Percentiles rank a stretch among this genome's conserved stretches.
Evolutionary conservation across 108 stramenopile genomes (phyloP).

Genomic region (Craspedostauros australis): DNA sequence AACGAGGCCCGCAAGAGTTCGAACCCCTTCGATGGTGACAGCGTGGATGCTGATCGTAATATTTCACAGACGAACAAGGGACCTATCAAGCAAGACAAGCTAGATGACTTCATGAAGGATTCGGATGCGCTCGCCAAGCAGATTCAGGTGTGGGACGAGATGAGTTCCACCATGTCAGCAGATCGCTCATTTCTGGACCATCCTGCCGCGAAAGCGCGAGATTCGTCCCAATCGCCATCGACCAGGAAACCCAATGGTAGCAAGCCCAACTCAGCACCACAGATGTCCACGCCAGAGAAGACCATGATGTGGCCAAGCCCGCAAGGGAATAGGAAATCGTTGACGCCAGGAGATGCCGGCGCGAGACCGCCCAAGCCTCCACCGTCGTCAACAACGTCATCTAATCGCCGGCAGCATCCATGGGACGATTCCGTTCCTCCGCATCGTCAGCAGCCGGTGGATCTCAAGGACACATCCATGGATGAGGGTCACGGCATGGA

Average conservation of each 20-base stretch:
- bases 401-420: constrained; percentile 15
- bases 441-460: background rate
- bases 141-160: constrained; percentile 37
- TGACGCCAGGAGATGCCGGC: background rate
- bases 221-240: background rate
- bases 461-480: constrained; percentile 20
- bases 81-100: background rate
- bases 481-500: constrained; percentile 21
- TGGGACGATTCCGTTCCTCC: constrained; percentile 13
- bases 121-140: constrained; percentile 29
- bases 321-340: constrained; percentile 5
- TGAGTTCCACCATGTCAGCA: constrained; percentile 18
- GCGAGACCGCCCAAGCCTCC: background rate
- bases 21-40: background rate
- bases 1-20: background rate
- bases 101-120: constrained; percentile 5
- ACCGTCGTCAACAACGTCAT: background rate
- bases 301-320: background rate
- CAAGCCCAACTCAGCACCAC: background rate
- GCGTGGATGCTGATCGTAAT: background rate
- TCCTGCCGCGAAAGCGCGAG: background rate
- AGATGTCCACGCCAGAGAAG: background rate
- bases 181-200: background rate
- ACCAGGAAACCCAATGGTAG: background rate
- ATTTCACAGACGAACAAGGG: constrained; percentile 1